Conservation (phyloP, 129 eudicot genomes). For the Chrysanthemum seticuspe region DNA sequence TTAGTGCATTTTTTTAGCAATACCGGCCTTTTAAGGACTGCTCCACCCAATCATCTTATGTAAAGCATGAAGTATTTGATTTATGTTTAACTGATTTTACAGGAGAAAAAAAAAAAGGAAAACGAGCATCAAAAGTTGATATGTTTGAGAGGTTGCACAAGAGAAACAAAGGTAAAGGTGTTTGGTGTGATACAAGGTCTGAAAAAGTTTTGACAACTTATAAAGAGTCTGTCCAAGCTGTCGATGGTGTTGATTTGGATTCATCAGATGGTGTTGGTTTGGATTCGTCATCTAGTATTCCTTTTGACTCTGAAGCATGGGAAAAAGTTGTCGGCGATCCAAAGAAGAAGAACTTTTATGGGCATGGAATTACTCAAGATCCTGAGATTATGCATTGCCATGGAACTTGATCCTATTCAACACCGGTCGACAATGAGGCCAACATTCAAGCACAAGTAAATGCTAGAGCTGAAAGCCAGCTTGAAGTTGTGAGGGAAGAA, state of each 20-base stretch:
- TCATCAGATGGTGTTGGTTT: background rate
- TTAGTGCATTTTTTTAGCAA: too few relatives aligned
- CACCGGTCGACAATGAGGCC: background rate
- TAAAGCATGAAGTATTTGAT: background rate
- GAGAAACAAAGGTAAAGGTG: too few relatives aligned
- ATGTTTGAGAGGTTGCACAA: background rate
- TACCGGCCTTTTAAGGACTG: too few relatives aligned
- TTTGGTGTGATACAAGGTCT: too few relatives aligned
- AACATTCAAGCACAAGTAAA: background rate
- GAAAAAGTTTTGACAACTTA: background rate
- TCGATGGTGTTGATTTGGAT: background rate
- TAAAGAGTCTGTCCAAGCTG: background rate
- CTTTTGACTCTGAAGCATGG: too few relatives aligned
- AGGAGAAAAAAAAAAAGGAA: background rate
- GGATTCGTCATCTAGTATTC: background rate
- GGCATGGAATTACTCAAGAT: background rate
- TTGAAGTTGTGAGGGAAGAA: background rate
- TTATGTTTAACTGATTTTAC: background rate
- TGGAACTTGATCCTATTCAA: background rate
- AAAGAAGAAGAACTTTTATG: background rate
- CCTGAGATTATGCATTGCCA: background rate
- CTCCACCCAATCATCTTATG: background rate
- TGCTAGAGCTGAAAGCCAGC: too few relatives aligned
- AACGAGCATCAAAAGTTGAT: background rate
- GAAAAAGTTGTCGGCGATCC: background rate